phyloP scores from a whole-genome alignment of 495 filamentous ascomycete species.

The Coniosporium apollinis region DNA sequence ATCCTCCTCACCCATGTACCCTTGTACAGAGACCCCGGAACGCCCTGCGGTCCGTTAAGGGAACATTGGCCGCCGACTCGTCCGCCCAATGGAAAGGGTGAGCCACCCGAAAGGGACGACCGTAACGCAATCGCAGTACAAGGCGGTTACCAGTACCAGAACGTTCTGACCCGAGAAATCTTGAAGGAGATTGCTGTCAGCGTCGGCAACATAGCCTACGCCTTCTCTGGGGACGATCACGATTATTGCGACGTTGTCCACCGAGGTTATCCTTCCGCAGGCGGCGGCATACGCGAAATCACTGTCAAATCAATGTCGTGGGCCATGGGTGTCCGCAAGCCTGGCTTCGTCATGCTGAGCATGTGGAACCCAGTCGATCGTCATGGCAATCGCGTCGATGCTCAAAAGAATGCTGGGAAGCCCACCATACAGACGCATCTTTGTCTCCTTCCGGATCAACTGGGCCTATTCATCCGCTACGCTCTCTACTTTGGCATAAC shows the following conservation, averaged over 20 bases:
- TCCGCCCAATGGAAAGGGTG: constrained; percentile 35
- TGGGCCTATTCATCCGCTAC: constrained; percentile 69
- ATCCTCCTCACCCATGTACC: constrained; percentile 84
- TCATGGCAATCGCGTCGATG: constrained; percentile 1
- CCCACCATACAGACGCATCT: constrained; percentile 71
- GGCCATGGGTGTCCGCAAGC: constrained; percentile 90
- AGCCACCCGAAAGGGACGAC: constrained; percentile 47
- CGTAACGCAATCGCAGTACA: constrained; percentile 59
- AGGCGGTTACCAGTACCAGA: constrained; percentile 89
- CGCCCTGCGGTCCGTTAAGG: constrained; percentile 78
- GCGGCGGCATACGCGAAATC: constrained; percentile 59
- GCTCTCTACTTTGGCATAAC: constrained; percentile 41
- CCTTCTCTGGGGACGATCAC: constrained; percentile 95
- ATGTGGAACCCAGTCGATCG: constrained; percentile 75
- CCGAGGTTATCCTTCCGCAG: constrained; percentile 38
- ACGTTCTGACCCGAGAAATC: constrained; percentile 61
- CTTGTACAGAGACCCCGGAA: constrained; percentile 61
- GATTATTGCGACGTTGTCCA: constrained; percentile 91
- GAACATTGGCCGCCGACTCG: constrained; percentile 62
- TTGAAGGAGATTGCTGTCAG: constrained; percentile 55
- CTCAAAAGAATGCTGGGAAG: not conserved
- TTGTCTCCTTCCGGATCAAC: constrained; percentile 79
- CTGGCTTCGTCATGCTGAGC: constrained; percentile 76
- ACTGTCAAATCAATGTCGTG: constrained; percentile 87
- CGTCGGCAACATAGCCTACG: constrained; percentile 57